Evolutionary conservation across 2,329 filamentous ascomycete genomes (phyloP).

Genomic region (Pseudogymnoascus verrucosus): DNA sequence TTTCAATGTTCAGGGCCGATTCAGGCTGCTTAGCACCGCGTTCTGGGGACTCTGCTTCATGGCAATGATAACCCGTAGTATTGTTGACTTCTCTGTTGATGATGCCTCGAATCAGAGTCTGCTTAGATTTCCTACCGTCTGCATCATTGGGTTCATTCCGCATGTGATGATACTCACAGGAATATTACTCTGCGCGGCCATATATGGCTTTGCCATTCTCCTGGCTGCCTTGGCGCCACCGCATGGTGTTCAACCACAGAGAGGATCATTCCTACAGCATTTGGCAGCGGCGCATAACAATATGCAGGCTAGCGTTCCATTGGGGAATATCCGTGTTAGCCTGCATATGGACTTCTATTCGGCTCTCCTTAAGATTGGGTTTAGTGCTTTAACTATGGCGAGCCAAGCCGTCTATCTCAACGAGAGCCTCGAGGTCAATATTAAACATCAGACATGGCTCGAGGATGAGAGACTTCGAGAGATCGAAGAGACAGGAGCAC

Average conservation of each 20-base stretch:
- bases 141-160: constrained; percentile 88
- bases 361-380: constrained; percentile 75
- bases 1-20: constrained; percentile 68
- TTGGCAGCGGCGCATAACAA: constrained; percentile 70
- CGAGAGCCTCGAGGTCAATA: constrained; percentile 68
- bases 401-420: constrained; percentile 95
- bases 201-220: constrained; percentile 69
- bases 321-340: constrained; percentile 71
- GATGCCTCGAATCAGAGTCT: constrained; percentile 57
- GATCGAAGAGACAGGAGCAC: constrained; percentile 46
- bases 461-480: constrained; percentile 80
- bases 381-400: constrained; percentile 81
- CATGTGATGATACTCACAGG: constrained; percentile 81
- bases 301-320: constrained; percentile 82
- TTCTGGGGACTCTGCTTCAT: constrained; percentile 91
- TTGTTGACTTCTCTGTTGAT: constrained; percentile 52
- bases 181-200: constrained; percentile 64
- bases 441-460: constrained; percentile 78
- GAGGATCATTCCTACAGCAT: constrained; percentile 47
- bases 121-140: constrained; percentile 85
- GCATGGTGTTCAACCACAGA: constrained; percentile 23
- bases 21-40: constrained; percentile 76
- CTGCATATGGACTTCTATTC: constrained; percentile 96
- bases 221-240: constrained; percentile 59
- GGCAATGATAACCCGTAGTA: constrained; percentile 72